A percentile compares a stretch with the other conserved stretches of the same genome.
Conservation (phyloP, 2,329 filamentous ascomycete genomes). For the Sporothrix luriei region DNA sequence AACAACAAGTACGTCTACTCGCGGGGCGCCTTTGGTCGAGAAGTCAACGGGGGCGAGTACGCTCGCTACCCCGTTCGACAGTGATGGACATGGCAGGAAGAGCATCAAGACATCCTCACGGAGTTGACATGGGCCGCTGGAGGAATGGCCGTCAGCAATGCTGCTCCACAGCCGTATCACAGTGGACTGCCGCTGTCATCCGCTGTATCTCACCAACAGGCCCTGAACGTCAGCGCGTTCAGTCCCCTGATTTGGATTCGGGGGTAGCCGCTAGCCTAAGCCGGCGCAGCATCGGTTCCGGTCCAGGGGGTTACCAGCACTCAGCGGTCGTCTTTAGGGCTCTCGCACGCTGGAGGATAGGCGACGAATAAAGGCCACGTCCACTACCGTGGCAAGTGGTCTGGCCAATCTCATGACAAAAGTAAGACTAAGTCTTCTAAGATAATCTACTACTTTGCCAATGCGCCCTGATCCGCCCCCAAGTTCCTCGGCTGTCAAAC, state of each 20-base stretch:
- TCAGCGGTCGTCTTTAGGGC: too few species aligned
- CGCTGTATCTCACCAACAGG: slow-evolving; percentile 1
- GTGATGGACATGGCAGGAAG: too few species aligned
- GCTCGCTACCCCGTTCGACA: too few species aligned
- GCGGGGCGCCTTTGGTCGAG: neutral
- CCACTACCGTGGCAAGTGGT: too few species aligned
- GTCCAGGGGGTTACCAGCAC: neutral
- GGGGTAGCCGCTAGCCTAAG: slow-evolving; percentile 12
- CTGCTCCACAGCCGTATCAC: neutral
- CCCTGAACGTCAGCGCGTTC: too few species aligned
- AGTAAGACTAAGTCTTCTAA: too few species aligned
- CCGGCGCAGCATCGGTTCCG: neutral
- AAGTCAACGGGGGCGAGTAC: too few species aligned
- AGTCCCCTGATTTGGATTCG: neutral
- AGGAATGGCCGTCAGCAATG: neutral
- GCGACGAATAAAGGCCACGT: too few species aligned
- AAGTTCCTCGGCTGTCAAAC: neutral
- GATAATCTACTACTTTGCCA: too few species aligned
- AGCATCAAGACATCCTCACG: too few species aligned
- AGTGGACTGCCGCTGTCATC: neutral
- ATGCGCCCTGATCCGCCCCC: neutral
- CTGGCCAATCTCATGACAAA: too few species aligned
- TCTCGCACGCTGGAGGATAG: too few species aligned
- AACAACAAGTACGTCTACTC: slow-evolving; percentile 13
- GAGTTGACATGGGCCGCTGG: neutral